Evolutionary conservation across 2,329 filamentous ascomycete species (phyloP).

Genomic region (Epichloe sibirici): DNA sequence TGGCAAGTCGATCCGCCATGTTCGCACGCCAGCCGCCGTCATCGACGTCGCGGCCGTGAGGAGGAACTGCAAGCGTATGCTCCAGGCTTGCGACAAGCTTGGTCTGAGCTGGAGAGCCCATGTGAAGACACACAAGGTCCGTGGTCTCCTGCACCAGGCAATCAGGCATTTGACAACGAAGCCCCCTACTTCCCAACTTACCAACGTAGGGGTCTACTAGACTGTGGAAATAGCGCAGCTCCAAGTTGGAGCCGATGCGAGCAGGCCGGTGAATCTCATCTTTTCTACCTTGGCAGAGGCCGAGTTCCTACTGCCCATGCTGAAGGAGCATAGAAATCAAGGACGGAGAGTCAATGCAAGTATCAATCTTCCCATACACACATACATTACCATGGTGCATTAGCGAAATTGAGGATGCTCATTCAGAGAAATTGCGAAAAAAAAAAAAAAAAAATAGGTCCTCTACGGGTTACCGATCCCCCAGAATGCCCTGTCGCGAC

Average conservation of each 20-base stretch:
- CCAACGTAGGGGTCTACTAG: constrained; percentile 22
- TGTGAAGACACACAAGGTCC: constrained; percentile 73
- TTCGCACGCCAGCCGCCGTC: constrained; percentile 55
- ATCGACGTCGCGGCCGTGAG: constrained; percentile 55
- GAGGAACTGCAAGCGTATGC: constrained; percentile 60
- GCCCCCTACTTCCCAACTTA: too few species aligned
- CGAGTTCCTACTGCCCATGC: constrained; percentile 49
- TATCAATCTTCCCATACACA: not conserved
- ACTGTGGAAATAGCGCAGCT: constrained; percentile 53
- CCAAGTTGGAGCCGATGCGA: constrained; percentile 50
- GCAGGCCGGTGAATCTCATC: constrained; percentile 45
- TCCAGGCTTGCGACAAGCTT: constrained; percentile 46
- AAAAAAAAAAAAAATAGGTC: constrained; percentile 27
- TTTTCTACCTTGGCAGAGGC: constrained; percentile 66
- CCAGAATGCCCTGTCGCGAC: constrained; percentile 44
- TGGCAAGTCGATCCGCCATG: constrained; percentile 44
- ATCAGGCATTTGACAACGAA: too few species aligned
- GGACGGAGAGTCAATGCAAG: constrained; percentile 48
- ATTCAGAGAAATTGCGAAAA: not conserved
- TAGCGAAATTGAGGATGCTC: not conserved
- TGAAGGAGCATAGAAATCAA: constrained; percentile 42
- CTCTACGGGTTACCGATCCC: constrained; percentile 63
- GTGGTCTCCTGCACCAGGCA: not conserved
- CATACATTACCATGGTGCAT: not conserved
- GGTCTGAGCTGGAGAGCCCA: constrained; percentile 61